These are phyloP conservation scores for Linaria vulgaris DNA, from an alignment of 257 asterid genomes.

Conservation along the genomic window DNA sequence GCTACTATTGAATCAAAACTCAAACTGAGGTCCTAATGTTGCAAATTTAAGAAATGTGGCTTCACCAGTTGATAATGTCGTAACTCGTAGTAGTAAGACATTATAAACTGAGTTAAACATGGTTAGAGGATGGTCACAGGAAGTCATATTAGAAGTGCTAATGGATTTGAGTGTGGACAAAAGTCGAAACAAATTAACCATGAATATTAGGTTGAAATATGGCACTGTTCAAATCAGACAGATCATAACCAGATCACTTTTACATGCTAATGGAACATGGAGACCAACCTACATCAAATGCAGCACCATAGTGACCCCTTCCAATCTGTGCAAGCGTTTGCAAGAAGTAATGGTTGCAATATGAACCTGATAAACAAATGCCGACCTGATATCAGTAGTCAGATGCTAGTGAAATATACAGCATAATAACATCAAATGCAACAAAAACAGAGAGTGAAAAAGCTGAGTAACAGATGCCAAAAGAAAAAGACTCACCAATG, in stretches of 20 bases:
- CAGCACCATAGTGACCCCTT: slow-evolving; percentile 78
- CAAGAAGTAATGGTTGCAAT: slow-evolving; percentile 86
- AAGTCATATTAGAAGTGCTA: not conserved
- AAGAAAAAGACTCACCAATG: slow-evolving; percentile 47
- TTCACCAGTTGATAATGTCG: not conserved
- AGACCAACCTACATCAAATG: slow-evolving; percentile 64
- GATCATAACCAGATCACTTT: slow-evolving; percentile 12
- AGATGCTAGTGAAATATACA: not conserved
- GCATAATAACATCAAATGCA: slow-evolving; percentile 1
- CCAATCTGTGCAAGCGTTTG: slow-evolving; percentile 89
- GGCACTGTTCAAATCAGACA: not conserved
- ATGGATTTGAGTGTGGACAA: not conserved
- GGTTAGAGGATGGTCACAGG: not conserved
- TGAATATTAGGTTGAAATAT: not conserved
- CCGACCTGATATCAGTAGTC: slow-evolving; percentile 4
- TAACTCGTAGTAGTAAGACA: not conserved
- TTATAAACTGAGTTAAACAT: not conserved
- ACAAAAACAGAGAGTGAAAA: not conserved
- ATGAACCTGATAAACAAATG: slow-evolving; percentile 43
- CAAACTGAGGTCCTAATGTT: not conserved
- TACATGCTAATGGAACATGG: slow-evolving; percentile 4
- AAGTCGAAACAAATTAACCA: not conserved
- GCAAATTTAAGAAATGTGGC: not conserved
- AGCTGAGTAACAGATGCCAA: slow-evolving; percentile 5
- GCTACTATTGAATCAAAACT: not conserved